Evolutionary conservation across 176 grass and related monocot genomes (phyloP), one percentile per base, ranked within the genome.

Genomic region (Chloris gayana): DNA sequence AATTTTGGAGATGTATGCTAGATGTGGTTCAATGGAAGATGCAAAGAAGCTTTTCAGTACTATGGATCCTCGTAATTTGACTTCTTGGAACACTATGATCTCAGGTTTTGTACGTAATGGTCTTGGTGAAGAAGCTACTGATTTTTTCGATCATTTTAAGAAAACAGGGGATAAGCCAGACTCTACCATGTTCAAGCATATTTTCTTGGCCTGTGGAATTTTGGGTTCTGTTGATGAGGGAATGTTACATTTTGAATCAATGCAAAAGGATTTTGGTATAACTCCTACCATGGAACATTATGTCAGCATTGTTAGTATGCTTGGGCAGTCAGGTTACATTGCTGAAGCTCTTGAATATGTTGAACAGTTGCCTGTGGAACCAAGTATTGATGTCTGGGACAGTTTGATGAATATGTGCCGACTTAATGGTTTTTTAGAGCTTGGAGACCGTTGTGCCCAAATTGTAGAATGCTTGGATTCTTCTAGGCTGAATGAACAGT

Each of bases 211-310:
- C 26, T 99, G 88, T 82, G 96, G 92, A 80, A 83, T 85, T 81
- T 49, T 95, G 49, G 96, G 90, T 15, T 94, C 92, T 54, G 88
- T 99, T 72, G 76, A 95, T 75, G 96, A 99, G 76, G 96, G 96
- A 10, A 89, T 99, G 86, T 77, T 95, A 79, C 90, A 99, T 91
- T 92, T 95, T 49, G 87, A 95, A 88, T 93, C 96, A 61, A 95
- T 99, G 90, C 84, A 99, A 68, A 90, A 91, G 49, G 88, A 95
- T 73, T 99, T 88, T 89, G 80, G 83, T 65, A 91, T 99, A 69
- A 60, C 65, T 86, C 90, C 96, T 86, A 59, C 69, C 63, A 89
- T 90, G 82, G 86, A 90, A 75, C 91, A 94, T 86, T 95, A 93
- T 87, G 82, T 76, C 34, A 80, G 86, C 51, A 86, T 95, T 91